phyloP scores from a whole-genome alignment of 352 stramenopile species.

The Pythium phragmiticola region DNA sequence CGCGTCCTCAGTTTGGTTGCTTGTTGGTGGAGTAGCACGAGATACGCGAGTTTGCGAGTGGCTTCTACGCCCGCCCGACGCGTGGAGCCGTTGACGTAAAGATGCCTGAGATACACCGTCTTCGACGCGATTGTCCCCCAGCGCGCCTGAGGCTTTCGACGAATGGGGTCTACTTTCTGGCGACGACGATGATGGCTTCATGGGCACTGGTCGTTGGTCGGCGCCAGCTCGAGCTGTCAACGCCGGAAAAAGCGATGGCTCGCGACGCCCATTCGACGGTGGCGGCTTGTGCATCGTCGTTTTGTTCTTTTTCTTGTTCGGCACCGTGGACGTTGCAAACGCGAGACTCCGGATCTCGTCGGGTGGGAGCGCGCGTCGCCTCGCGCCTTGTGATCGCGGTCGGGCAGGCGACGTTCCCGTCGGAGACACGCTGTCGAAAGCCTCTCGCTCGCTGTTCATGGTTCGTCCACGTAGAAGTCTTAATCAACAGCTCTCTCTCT shows the following conservation, averaged over 20 bases:
- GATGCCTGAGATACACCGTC: not conserved
- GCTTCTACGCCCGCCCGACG: constrained; percentile 56
- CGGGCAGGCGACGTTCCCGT: constrained; percentile 1
- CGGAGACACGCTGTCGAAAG: constrained; percentile 13
- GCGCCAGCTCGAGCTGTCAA: not conserved
- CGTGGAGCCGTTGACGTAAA: constrained; percentile 49
- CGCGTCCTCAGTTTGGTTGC: constrained; percentile 19
- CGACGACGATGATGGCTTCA: not conserved
- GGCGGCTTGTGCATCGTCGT: not conserved
- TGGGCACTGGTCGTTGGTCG: not conserved
- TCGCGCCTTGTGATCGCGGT: constrained; percentile 14
- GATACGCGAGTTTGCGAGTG: constrained; percentile 55
- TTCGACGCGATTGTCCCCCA: constrained; percentile 2
- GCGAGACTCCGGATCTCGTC: constrained; percentile 14
- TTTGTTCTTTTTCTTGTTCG: constrained; percentile 19
- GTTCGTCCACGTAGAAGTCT: not conserved
- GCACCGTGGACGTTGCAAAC: not conserved
- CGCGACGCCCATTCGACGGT: constrained; percentile 1
- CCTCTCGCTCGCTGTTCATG: not conserved
- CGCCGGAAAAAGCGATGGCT: constrained; percentile 2
- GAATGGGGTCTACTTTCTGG: not conserved
- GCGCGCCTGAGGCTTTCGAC: not conserved
- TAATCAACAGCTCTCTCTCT: not conserved
- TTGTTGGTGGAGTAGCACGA: constrained; percentile 20
- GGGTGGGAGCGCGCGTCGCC: constrained; percentile 9